These are phyloP conservation scores for Obelidium mucronatum DNA, from an alignment of 192 early-diverging fungal genomes.

Conservation along the genomic window DNA sequence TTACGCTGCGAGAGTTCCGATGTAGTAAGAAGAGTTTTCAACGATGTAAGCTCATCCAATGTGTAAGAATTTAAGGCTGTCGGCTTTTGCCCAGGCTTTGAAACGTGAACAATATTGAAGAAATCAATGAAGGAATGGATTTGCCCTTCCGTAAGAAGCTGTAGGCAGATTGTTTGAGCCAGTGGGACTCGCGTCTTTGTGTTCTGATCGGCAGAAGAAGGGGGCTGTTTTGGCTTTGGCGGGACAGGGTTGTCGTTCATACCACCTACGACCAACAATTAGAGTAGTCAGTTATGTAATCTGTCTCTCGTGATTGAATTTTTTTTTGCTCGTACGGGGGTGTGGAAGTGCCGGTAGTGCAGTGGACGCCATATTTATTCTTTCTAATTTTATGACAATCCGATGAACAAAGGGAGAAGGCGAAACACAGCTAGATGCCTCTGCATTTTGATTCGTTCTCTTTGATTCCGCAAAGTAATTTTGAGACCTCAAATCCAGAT, in stretches of 20 bases:
- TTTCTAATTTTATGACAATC: background rate
- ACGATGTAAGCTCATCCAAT: slow-evolving; percentile 24
- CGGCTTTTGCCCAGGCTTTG: background rate
- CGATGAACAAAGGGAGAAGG: background rate
- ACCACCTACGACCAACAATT: too few species aligned
- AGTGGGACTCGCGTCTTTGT: background rate
- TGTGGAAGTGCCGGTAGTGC: slow-evolving; percentile 4
- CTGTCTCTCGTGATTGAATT: too few species aligned
- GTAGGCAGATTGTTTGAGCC: slow-evolving; percentile 49
- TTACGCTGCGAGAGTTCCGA: slow-evolving; percentile 39
- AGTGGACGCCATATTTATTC: slow-evolving; percentile 1
- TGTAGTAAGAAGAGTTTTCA: slow-evolving; percentile 49
- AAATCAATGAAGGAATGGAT: slow-evolving; percentile 53
- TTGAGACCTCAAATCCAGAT: background rate
- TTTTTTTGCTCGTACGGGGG: background rate
- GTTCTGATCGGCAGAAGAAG: background rate
- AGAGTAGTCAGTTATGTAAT: too few species aligned
- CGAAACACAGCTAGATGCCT: background rate
- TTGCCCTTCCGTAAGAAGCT: slow-evolving; percentile 51
- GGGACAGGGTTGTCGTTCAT: background rate
- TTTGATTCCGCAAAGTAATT: background rate
- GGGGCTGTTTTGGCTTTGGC: slow-evolving; percentile 3
- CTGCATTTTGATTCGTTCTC: background rate
- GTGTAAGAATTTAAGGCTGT: background rate
- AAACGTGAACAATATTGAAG: slow-evolving; percentile 44